Percentiles rank a stretch among this genome's conserved stretches.
Evolutionary conservation across 805 yeast species (phyloP).

Genomic region (Starmerella apicola): DNA sequence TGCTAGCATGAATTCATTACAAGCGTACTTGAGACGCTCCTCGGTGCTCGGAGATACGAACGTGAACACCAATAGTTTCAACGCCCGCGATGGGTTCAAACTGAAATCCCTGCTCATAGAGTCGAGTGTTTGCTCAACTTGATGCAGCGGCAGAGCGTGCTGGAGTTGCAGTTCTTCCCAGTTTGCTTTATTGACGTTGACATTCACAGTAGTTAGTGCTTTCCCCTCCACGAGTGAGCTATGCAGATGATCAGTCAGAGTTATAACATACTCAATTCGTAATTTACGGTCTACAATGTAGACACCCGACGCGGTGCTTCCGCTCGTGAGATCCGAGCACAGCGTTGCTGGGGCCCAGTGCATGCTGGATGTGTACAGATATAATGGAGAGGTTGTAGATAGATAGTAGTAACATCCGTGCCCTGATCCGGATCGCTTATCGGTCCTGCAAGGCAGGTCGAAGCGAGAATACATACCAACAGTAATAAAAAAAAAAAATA

Average conservation of each 20-base stretch:
- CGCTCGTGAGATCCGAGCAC: slow-evolving; percentile 4
- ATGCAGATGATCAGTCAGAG: slow-evolving; percentile 6
- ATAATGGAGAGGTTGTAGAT: no score
- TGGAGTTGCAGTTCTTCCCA: slow-evolving; percentile 16
- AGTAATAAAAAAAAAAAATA: not conserved
- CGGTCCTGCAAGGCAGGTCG: no score
- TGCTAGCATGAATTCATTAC: not conserved
- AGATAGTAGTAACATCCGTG: no score
- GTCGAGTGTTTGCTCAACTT: not conserved
- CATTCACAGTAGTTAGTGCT: slow-evolving; percentile 7
- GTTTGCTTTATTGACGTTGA: slow-evolving; percentile 3
- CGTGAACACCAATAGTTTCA: slow-evolving; percentile 9
- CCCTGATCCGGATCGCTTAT: no score
- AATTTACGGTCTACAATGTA: slow-evolving; percentile 5
- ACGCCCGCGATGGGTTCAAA: slow-evolving; percentile 6
- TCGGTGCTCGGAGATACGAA: slow-evolving; percentile 4
- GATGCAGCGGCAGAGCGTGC: not conserved
- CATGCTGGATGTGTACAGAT: no score
- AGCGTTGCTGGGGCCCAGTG: slow-evolving; percentile 12
- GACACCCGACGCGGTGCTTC: slow-evolving; percentile 9
- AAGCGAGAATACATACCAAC: no score
- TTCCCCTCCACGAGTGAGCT: slow-evolving; percentile 2
- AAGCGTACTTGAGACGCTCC: not conserved
- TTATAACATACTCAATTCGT: slow-evolving; percentile 4
- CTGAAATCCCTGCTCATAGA: slow-evolving; percentile 10